Percentiles rank a stretch among this genome's conserved stretches.
phyloP scores from a whole-genome alignment of 805 yeast genomes.

The Ogataea salicorniae region DNA sequence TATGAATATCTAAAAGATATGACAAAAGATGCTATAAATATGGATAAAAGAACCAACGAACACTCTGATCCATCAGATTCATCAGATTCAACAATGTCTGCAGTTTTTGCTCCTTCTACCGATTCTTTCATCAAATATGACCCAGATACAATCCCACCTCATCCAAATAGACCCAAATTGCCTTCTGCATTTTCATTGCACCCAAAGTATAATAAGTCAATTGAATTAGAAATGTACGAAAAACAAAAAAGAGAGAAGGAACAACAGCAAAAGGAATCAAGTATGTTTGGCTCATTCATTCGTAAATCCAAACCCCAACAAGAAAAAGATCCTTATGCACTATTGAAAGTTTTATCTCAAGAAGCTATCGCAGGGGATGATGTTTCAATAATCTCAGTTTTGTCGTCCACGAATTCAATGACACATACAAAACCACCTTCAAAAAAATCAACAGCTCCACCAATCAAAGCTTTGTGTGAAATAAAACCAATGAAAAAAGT shows the following conservation, averaged over 20 bases:
- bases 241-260: constrained; percentile 15
- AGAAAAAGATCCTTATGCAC: constrained; percentile 8
- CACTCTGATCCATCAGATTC: not conserved
- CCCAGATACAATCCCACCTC: constrained; percentile 44
- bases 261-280: constrained; percentile 15
- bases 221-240: constrained; percentile 20
- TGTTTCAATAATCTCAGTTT: constrained; percentile 1
- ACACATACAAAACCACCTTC: constrained; percentile 28
- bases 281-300: constrained; percentile 28
- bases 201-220: constrained; percentile 26
- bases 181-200: constrained; percentile 42
- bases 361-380: constrained; percentile 11
- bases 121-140: constrained; percentile 29
- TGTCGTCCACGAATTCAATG: constrained; percentile 5
- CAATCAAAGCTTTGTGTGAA: constrained; percentile 22
- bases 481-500: constrained; percentile 53
- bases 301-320: constrained; percentile 22
- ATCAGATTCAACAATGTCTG: not conserved
- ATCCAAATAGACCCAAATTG: constrained; percentile 40
- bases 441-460: constrained; percentile 24
- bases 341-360: constrained; percentile 15
- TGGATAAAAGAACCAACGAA: no score
- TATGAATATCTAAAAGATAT: constrained; percentile 39
- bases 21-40: constrained; percentile 6
- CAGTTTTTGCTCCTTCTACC: constrained; percentile 23